phyloP scores from a whole-genome alignment of 495 filamentous ascomycete genomes.

The Collariella sp. region DNA sequence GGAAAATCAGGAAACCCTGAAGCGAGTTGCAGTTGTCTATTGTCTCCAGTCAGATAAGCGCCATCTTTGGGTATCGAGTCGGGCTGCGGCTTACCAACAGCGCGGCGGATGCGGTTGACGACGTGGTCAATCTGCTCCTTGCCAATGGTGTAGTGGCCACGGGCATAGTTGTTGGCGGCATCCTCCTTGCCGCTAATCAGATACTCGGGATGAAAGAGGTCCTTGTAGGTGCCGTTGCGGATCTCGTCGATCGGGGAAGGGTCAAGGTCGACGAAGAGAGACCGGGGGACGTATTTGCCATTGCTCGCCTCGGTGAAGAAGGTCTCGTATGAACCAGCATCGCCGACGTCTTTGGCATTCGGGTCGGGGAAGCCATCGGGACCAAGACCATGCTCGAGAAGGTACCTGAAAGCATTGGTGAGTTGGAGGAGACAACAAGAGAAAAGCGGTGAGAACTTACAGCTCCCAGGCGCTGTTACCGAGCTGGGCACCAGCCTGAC shows the following conservation, averaged over 20 bases:
- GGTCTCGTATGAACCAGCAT: constrained; percentile 71
- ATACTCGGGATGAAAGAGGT: constrained; percentile 83
- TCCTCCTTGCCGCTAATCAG: constrained; percentile 89
- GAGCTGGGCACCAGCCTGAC: constrained; percentile 88
- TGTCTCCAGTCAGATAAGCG: constrained; percentile 16
- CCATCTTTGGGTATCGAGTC: not conserved
- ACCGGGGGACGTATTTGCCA: constrained; percentile 86
- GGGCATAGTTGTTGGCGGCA: constrained; percentile 92
- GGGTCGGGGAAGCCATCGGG: constrained; percentile 63
- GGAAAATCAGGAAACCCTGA: constrained; percentile 88
- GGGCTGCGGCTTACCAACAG: constrained; percentile 50
- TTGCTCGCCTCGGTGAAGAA: constrained; percentile 83
- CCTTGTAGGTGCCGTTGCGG: constrained; percentile 70
- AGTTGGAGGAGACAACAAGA: constrained; percentile 1
- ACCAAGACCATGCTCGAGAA: constrained; percentile 82
- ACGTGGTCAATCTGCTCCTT: constrained; percentile 83
- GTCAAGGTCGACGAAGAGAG: constrained; percentile 84
- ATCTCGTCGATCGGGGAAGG: constrained; percentile 91
- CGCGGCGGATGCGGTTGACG: constrained; percentile 75
- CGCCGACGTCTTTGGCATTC: constrained; percentile 50
- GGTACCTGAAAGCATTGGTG: constrained; percentile 50
- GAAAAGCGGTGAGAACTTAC: constrained; percentile 53
- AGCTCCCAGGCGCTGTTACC: constrained; percentile 94
- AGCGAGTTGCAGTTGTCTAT: constrained; percentile 84
- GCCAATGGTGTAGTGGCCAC: constrained; percentile 88